Conservation (phyloP, 2,329 filamentous ascomycete species). For the Xylariales sp. region DNA sequence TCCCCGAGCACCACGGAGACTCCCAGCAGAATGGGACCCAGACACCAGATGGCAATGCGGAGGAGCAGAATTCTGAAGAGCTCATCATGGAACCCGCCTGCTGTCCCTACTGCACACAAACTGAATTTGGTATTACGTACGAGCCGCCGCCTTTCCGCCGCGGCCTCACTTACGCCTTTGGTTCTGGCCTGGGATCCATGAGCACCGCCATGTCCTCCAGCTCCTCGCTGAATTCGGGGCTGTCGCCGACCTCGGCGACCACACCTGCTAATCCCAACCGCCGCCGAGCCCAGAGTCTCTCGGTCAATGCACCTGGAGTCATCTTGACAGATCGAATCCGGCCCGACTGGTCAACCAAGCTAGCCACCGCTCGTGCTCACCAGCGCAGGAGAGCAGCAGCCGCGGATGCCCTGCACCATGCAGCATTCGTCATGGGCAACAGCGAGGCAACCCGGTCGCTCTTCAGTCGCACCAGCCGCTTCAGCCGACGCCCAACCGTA, state of each 20-base stretch:
- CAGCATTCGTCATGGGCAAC: constrained; percentile 83
- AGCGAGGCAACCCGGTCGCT: constrained; percentile 45
- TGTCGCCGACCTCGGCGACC: constrained; percentile 35
- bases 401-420: constrained; percentile 89
- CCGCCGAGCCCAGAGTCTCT: constrained; percentile 58
- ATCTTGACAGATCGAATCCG: constrained; percentile 90
- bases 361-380: constrained; percentile 79
- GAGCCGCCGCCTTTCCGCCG: constrained; percentile 83
- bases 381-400: constrained; percentile 83
- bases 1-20: constrained; percentile 64
- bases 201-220: constrained; percentile 80
- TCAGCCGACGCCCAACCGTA: constrained; percentile 51
- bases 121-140: constrained; percentile 96
- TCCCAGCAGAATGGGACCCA: constrained; percentile 19
- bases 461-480: constrained; percentile 45
- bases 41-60: constrained; percentile 29
- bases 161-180: constrained; percentile 66
- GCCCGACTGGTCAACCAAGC: constrained; percentile 90
- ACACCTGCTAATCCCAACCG: constrained; percentile 30
- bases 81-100: constrained; percentile 87
- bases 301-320: constrained; percentile 77
- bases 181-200: constrained; percentile 41
- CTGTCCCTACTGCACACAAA: constrained; percentile 92
- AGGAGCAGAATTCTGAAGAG: constrained; percentile 54
- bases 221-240: constrained; percentile 66